Evolutionary conservation across 371 early-diverging fungal genomes (phyloP), one percentile per base, ranked within the genome.

Genomic region (Mortierella sp.): DNA sequence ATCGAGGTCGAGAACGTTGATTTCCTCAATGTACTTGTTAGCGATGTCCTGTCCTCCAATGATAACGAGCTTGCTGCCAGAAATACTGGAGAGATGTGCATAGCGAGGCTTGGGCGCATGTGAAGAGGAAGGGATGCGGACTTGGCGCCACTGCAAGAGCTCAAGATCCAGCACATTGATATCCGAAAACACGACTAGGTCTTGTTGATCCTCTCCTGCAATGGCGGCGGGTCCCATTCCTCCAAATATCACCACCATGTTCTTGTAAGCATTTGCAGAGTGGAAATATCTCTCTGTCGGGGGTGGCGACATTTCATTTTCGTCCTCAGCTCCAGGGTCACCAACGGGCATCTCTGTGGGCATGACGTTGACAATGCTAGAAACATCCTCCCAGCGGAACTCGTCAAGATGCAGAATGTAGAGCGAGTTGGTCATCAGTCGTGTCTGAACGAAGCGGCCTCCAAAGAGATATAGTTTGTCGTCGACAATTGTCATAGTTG

Each of bases 31-130:
- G 71, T 94, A 94, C 53, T 84, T 85, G 66, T 91, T 92, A 43
- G 81, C 83, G 61, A 92, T 80, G 52, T 93, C 93, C 77, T 94
- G 94, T n/a, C 94, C 94, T 57, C 94, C 94, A 37, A 94, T 81
- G 0, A 93, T 78, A 6, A 92, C 79, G 45, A 93, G 67, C 31
- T 81, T 82, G 66, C 85, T 85, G n/a, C 80, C 83, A 47, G 84
- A 68, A 41, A 86, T 81, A 46, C 86, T 62, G 46, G 91, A 84
- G n/a, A 93, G 68, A 60, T 94, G 94, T 5, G 94, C 94, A 77
- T 93, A 94, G 25, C 94, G 80, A n/a, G 93, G 86, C 54, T 87
- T 84, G 25, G 94, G 93, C 13, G 85, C 79, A 45, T 82, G 85
- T 0, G 81, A 48, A 0, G 86, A 85, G 10, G 84, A 81, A 8